These are phyloP conservation scores for Acanthochlamys bracteata DNA, from an alignment of 106 monocot genomes.

Conservation along the genomic window DNA sequence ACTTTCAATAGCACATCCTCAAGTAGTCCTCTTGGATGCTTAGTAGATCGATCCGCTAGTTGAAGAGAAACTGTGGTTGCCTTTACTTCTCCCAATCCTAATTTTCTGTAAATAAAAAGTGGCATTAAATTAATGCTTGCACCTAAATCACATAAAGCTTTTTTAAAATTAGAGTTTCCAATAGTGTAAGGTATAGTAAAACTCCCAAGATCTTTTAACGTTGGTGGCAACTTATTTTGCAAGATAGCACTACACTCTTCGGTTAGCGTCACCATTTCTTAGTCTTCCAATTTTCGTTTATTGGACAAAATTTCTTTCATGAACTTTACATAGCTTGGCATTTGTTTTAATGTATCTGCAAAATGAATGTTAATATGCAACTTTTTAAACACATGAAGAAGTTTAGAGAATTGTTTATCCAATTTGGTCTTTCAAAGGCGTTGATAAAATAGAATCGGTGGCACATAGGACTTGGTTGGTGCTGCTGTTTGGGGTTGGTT, in stretches of 20 bases:
- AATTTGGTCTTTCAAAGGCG: background rate
- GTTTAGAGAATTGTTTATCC: background rate
- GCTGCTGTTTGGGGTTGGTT: too few species aligned
- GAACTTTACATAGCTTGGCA: conserved; percentile 5
- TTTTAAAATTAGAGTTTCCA: background rate
- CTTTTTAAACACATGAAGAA: conserved; percentile 2
- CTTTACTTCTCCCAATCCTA: background rate
- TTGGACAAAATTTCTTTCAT: background rate
- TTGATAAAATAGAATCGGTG: background rate
- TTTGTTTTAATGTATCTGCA: background rate
- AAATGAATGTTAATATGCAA: background rate
- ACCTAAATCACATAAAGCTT: conserved; percentile 4
- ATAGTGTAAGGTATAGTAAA: conserved; percentile 4
- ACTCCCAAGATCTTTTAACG: background rate
- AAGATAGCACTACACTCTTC: conserved; percentile 1
- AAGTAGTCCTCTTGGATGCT: background rate
- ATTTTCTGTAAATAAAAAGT: background rate
- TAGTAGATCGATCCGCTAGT: background rate
- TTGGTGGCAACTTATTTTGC: conserved; percentile 2
- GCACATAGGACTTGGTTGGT: background rate
- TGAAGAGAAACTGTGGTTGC: too few species aligned
- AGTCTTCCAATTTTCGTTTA: background rate
- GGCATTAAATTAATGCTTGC: conserved; percentile 1
- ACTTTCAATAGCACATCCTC: background rate
- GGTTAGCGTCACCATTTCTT: background rate